Percentiles rank a stretch among this genome's conserved stretches.
Evolutionary conservation across 352 stramenopile genomes (phyloP).

Genomic region (Pythium diclinum): DNA sequence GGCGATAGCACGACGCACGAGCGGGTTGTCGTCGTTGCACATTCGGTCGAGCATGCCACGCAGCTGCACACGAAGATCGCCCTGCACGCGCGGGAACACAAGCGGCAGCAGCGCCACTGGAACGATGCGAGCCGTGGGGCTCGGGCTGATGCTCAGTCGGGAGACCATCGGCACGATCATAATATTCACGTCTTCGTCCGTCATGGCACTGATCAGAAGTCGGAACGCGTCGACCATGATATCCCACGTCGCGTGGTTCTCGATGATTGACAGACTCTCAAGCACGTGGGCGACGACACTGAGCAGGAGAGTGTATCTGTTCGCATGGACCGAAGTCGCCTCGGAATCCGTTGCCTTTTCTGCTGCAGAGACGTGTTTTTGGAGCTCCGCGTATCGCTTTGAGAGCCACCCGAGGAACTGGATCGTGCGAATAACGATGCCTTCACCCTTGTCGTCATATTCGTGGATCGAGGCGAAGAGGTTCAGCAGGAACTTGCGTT

Average conservation of each 20-base stretch:
- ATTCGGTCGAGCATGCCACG: slow-evolving; percentile 87
- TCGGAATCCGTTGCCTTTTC: neutral
- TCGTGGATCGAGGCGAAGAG: slow-evolving; percentile 83
- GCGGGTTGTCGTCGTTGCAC: slow-evolving; percentile 82
- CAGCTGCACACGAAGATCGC: slow-evolving; percentile 76
- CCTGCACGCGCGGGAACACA: slow-evolving; percentile 65
- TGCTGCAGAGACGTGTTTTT: slow-evolving; percentile 46
- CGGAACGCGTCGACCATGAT: slow-evolving; percentile 86
- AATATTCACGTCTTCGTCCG: slow-evolving; percentile 52
- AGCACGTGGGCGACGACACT: slow-evolving; percentile 78
- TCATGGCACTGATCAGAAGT: slow-evolving; percentile 61
- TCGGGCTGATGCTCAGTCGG: slow-evolving; percentile 79
- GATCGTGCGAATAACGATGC: slow-evolving; percentile 78
- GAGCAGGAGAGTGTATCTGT: slow-evolving; percentile 65
- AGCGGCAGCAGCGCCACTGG: slow-evolving; percentile 73
- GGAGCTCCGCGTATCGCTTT: slow-evolving; percentile 59
- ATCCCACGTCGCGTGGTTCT: slow-evolving; percentile 88
- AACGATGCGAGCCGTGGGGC: slow-evolving; percentile 79
- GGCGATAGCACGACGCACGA: slow-evolving; percentile 79
- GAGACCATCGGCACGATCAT: slow-evolving; percentile 79
- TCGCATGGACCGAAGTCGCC: slow-evolving; percentile 20
- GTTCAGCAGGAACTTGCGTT: slow-evolving; percentile 77
- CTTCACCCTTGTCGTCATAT: slow-evolving; percentile 87
- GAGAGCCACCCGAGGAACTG: slow-evolving; percentile 80
- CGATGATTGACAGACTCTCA: slow-evolving; percentile 85